Percentiles rank a stretch among this genome's conserved stretches.
phyloP scores from a whole-genome alignment of 1,284 basidiomycete genomes.

The Irpex sp. region DNA sequence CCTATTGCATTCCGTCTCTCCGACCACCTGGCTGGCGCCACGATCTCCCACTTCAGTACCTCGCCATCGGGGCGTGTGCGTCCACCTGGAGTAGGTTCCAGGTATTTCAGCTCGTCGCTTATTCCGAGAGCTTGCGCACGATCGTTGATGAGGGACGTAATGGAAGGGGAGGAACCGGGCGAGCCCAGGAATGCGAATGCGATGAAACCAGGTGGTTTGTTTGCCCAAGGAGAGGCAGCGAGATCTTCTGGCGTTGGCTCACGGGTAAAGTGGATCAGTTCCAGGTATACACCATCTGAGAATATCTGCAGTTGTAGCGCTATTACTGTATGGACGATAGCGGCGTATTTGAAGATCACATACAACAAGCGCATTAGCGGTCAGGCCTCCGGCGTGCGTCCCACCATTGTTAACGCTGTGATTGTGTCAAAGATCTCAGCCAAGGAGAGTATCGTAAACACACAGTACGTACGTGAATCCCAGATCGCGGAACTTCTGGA shows the following conservation, averaged over 20 bases:
- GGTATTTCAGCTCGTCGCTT: constrained; percentile 35
- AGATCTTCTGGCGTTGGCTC: constrained; percentile 41
- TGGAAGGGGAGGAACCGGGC: constrained; percentile 27
- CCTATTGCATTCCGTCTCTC: constrained; percentile 24
- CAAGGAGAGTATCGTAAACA: background rate
- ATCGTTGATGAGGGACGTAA: constrained; percentile 50
- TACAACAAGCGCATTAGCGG: constrained; percentile 63
- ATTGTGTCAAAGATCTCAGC: background rate
- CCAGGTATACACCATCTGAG: constrained; percentile 58
- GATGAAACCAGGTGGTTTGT: constrained; percentile 56
- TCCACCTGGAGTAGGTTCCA: constrained; percentile 43
- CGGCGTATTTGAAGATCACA: constrained; percentile 14
- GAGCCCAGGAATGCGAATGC: constrained; percentile 61
- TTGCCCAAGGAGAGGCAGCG: constrained; percentile 48
- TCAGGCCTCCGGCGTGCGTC: constrained; percentile 56
- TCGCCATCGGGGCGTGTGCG: constrained; percentile 49
- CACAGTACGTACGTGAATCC: constrained; percentile 54
- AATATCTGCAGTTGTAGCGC: constrained; percentile 40
- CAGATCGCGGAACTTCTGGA: constrained; percentile 49
- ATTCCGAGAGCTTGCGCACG: constrained; percentile 33
- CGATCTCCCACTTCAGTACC: constrained; percentile 55
- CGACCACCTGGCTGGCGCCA: constrained; percentile 28
- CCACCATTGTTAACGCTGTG: constrained; percentile 60
- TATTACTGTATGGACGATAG: background rate
- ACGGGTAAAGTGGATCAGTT: constrained; percentile 62